Evolutionary conservation across 805 yeast genomes (phyloP).

Genomic region (Wickerhamomyces sydowiorum): DNA sequence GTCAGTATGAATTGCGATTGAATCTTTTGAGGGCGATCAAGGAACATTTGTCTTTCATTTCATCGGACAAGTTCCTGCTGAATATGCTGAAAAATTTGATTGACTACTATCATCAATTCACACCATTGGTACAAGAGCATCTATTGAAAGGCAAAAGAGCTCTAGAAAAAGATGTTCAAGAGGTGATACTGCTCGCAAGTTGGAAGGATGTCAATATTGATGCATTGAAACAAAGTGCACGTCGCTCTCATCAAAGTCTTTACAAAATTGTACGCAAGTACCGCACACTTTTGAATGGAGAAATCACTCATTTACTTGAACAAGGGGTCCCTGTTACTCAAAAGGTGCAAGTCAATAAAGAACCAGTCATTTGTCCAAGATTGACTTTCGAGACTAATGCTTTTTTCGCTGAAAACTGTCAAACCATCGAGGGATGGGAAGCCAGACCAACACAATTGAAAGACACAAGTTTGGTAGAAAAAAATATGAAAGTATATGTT

Average conservation of each 20-base stretch:
- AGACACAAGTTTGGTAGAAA: conserved; percentile 43
- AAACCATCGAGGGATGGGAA: conserved; percentile 40
- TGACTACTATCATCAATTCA: conserved; percentile 63
- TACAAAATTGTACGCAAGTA: conserved; percentile 83
- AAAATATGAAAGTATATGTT: conserved; percentile 49
- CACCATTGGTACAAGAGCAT: conserved; percentile 38
- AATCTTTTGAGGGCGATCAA: conserved; percentile 59
- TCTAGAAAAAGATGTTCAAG: conserved; percentile 75
- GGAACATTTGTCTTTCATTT: conserved; percentile 38
- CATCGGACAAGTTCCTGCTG: conserved; percentile 21
- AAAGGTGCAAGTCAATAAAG: conserved; percentile 8
- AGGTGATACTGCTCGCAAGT: conserved; percentile 82
- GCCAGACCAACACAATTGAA: conserved; percentile 52
- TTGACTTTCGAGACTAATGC: neutral
- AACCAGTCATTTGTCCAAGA: conserved; percentile 4
- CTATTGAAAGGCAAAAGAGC: conserved; percentile 41
- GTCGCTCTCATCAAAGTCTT: conserved; percentile 76
- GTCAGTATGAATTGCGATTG: conserved; percentile 64
- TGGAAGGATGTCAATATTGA: conserved; percentile 96
- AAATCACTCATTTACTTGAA: conserved; percentile 53
- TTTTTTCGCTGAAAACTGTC: neutral
- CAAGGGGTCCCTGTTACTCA: conserved; percentile 39
- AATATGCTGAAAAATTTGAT: conserved; percentile 52
- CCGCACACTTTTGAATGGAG: conserved; percentile 50
- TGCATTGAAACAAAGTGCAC: conserved; percentile 90